Evolutionary conservation across 2,329 filamentous ascomycete genomes (phyloP).

Genomic region (Purpureocillium lavendulum): DNA sequence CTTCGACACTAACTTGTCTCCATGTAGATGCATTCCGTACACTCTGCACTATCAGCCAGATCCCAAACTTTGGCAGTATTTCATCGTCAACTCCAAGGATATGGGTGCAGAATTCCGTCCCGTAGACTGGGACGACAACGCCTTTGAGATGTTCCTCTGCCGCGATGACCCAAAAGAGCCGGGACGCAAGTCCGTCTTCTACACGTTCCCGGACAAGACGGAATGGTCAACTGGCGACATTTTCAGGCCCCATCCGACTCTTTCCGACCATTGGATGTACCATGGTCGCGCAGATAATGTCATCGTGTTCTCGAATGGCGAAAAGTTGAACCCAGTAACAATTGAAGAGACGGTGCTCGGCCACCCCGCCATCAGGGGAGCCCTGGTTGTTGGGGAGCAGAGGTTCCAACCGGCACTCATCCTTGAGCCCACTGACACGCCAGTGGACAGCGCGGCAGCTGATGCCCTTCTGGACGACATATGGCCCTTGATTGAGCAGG

Average conservation of each 20-base stretch:
- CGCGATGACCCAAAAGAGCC: conserved; percentile 13
- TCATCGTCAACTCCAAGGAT: conserved; percentile 28
- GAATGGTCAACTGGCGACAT: conserved; percentile 37
- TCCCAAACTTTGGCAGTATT: conserved; percentile 29
- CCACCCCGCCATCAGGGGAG: conserved; percentile 19
- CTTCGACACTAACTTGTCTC: not conserved
- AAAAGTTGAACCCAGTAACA: conserved; percentile 31
- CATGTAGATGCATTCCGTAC: conserved; percentile 23
- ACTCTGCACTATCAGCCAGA: conserved; percentile 22
- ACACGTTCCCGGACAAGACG: conserved; percentile 27
- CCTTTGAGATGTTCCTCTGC: conserved; percentile 17
- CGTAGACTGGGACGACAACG: conserved; percentile 1
- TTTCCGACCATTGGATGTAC: conserved; percentile 23
- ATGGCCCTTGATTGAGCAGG: conserved; percentile 33
- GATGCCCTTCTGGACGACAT: conserved; percentile 29
- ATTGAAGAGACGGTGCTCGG: conserved; percentile 23
- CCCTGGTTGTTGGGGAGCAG: conserved; percentile 32
- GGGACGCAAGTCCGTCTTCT: conserved; percentile 26
- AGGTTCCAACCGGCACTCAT: conserved; percentile 38
- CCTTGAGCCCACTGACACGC: conserved; percentile 30
- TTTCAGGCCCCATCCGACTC: conserved; percentile 26
- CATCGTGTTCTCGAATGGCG: conserved; percentile 31
- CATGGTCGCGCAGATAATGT: conserved; percentile 28
- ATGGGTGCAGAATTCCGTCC: conserved; percentile 30
- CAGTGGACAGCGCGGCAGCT: conserved; percentile 12